Conservation (phyloP, 78 protist species). For the Tieghemostelium lacteum region DNA sequence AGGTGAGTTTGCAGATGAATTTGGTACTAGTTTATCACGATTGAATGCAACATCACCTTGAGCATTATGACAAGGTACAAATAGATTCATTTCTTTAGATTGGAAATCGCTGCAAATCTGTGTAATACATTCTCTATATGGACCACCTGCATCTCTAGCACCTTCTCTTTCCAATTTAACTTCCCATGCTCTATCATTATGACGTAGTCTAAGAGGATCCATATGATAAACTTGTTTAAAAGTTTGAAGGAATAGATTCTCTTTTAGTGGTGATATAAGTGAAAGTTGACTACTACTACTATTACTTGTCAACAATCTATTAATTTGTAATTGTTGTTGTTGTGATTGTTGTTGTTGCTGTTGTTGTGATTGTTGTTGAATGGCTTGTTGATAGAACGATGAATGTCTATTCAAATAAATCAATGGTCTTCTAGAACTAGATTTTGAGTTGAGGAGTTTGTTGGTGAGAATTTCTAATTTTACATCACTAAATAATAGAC, state of each 20-base stretch:
- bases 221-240: conserved; percentile 42
- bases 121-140: conserved; percentile 78
- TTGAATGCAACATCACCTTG: conserved; percentile 82
- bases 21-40: conserved; percentile 82
- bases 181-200: conserved; percentile 78
- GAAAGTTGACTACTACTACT: background rate
- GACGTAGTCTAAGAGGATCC: conserved; percentile 60
- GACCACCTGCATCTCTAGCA: conserved; percentile 87
- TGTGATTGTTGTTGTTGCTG: background rate
- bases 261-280: conserved; percentile 9
- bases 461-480: conserved; percentile 44
- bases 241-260: conserved; percentile 65
- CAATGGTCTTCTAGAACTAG: conserved; percentile 33
- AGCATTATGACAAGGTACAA: conserved; percentile 82
- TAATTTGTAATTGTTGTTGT: conserved; percentile 4
- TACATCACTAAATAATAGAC: conserved; percentile 59
- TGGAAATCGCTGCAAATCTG: conserved; percentile 58
- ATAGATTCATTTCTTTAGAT: conserved; percentile 46
- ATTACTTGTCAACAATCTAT: no score
- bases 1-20: conserved; percentile 65
- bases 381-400: background rate
- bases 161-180: conserved; percentile 83
- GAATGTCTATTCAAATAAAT: conserved; percentile 48
- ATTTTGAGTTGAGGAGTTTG: background rate
- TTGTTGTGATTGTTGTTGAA: background rate